phyloP scores from a whole-genome alignment of 257 asterid genomes.

The Jaltomata sinuosa region DNA sequence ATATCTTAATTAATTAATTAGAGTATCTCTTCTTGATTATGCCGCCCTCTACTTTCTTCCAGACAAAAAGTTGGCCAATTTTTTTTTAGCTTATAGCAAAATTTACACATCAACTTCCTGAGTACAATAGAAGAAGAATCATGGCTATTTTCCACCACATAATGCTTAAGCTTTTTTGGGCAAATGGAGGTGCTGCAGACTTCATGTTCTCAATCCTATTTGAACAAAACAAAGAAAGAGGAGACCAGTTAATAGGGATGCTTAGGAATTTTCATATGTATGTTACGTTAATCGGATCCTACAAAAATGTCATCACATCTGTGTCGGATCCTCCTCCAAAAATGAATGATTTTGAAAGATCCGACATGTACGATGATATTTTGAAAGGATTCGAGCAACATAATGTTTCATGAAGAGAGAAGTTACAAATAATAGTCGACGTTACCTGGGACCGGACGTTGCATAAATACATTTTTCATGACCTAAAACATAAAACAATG shows the following conservation, averaged over 20 bases:
- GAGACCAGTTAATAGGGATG: background rate
- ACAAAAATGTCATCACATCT: background rate
- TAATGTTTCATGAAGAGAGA: background rate
- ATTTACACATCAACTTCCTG: constrained; percentile 1
- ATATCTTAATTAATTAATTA: background rate
- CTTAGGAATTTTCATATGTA: too few relatives aligned
- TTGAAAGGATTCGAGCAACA: background rate
- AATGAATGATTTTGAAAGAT: background rate
- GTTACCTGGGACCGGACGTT: constrained; percentile 14
- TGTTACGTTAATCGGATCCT: background rate
- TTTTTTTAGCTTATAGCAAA: background rate
- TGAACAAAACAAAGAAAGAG: background rate
- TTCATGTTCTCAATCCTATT: constrained; percentile 17
- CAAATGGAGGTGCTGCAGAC: constrained; percentile 23
- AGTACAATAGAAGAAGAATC: constrained; percentile 20
- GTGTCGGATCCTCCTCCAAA: background rate
- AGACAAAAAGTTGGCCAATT: background rate
- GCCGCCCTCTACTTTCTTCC: background rate
- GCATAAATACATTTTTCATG: constrained; percentile 39
- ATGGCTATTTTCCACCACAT: constrained; percentile 21
- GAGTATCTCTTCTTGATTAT: background rate
- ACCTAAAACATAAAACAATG: constrained; percentile 25
- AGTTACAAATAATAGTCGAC: background rate
- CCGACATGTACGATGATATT: background rate
- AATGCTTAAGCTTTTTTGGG: background rate